A percentile compares a stretch with the other conserved stretches of the same genome.
phyloP scores from a whole-genome alignment of 1,139 yeast genomes.

The Suhomyces wounanorum region DNA sequence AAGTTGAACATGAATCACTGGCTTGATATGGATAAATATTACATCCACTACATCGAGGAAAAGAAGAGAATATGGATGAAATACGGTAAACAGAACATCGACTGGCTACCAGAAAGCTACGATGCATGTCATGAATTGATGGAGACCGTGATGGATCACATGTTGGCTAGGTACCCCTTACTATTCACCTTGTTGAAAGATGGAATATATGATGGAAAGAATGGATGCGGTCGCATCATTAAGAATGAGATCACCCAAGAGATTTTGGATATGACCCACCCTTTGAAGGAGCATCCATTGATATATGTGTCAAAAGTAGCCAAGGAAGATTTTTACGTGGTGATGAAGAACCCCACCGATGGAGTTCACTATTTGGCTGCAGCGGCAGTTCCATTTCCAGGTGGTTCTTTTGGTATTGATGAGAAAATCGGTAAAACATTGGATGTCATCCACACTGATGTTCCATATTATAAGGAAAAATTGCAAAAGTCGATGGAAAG shows the following conservation, averaged over 20 bases:
- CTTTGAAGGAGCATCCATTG: conserved; percentile 65
- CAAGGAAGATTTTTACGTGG: conserved; percentile 72
- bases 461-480: conserved; percentile 70
- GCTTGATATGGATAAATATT: conserved; percentile 80
- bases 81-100: conserved; percentile 64
- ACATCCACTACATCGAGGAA: conserved; percentile 64
- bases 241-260: conserved; percentile 66
- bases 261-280: conserved; percentile 57
- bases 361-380: conserved; percentile 67
- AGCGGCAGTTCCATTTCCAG: conserved; percentile 79
- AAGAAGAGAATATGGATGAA: conserved; percentile 57
- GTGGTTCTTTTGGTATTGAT: conserved; percentile 67
- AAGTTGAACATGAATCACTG: conserved; percentile 71
- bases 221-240: conserved; percentile 40
- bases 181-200: conserved; percentile 56
- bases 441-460: conserved; percentile 67
- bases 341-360: conserved; percentile 52
- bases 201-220: conserved; percentile 15
- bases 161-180: conserved; percentile 62
- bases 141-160: conserved; percentile 61
- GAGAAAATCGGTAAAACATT: conserved; percentile 60
- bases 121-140: conserved; percentile 65
- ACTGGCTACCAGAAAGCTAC: conserved; percentile 68
- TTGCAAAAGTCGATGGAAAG: conserved; percentile 72
- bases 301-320: conserved; percentile 67